Evolutionary conservation across 345 rosid species (phyloP), one percentile per base, ranked within the genome.

Genomic region (Eucalyptus coolabah): DNA sequence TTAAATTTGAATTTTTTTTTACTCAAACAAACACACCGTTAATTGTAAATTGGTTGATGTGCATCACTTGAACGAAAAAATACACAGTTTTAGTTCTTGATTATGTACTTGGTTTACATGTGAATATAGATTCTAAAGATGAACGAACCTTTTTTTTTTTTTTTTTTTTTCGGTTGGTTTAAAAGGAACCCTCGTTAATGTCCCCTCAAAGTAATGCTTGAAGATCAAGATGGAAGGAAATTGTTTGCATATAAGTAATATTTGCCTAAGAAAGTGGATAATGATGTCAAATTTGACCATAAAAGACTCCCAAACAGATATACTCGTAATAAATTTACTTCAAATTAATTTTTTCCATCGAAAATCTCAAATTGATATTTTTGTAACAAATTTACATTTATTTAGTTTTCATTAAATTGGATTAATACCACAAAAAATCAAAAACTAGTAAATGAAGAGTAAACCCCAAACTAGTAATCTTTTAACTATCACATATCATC

Each of bases 401-500:
- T 0, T 53, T 53, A 21, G 0, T 21, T 53, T 53, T 53, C 26
- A 53, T 53, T 53, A 53, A 53, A 53, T 53, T 53, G 0, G 2
- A 53, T 53, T 8, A 53, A 53, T 53, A 53, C 26, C 26, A 53
- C 11, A 53, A n/a, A 53, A 53, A 51, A 19, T 8, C 1, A 8
- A 19, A n/a, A 53, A 53, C 59, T 53, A 53, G 26, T 53, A 21
- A 4, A 53, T 53, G 26, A 53, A 8, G 0, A 8, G 26, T 2
- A 53, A 53, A 21, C 26, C 26, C 11, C 59, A 53, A 53, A 53
- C 11, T 21, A 53, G 26, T 1, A 53, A 8, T 26, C 0, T 21
- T 0, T 19, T 53, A 53, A 4, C 0, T 21, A 0, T 2, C 26
- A 53, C 59, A 53, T 21, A 21, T 53, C 0, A 53, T 53, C 11